Base-by-base conservation (phyloP, 2,329 filamentous ascomycete genomes). In the Teratosphaeria viscida region DNA sequence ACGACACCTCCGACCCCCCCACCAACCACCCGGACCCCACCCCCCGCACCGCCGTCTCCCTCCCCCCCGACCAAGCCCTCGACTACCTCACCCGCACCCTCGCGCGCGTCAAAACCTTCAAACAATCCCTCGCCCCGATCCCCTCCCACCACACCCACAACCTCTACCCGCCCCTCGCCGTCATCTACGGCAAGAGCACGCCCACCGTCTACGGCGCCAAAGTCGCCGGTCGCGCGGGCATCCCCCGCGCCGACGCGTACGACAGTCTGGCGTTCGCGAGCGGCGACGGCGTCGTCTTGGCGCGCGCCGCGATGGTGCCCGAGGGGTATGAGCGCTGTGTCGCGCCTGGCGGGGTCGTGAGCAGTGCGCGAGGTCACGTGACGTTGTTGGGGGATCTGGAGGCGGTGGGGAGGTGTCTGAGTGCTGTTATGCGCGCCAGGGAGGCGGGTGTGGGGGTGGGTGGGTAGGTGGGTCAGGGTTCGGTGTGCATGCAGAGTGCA, bases 281-380 rank as follows among this genome's bases (percentile, higher is more conserved):
- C 26, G 91, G 92, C 2, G 92, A 97, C 70, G 92, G 92, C 0
- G 92, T 97, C 0, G 90, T 92, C 58, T 80, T 96, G 6, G 89
- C 92, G 0, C 84, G 84, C 56, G 89, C 92, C 62, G 88, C 91
- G 0, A 92, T 95, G 89, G 74, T 95, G 52, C 92, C 92, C 0
- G 76, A 82, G 2, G 91, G 91, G 0, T 96, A 96, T 71, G 80
- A 82, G 55, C 23, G 23, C 23, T n/a, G 16, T 10, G 78, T 88
- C 39, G 89, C 86, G 1, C 23, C 23, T 23, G 87, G 86, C 12
- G 91, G 91, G 0, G 78, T 90, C 19, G 83, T 96, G 12, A 86
- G 84, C 65, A 91, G 87, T 58, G 90, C 95, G 64, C 80, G 90
- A 2, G 92, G 92, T 0, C 92, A 97, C 75, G 87, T 96, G 39